Conservation (phyloP, 352 stramenopile genomes). For the Phytopythium aichiense region DNA sequence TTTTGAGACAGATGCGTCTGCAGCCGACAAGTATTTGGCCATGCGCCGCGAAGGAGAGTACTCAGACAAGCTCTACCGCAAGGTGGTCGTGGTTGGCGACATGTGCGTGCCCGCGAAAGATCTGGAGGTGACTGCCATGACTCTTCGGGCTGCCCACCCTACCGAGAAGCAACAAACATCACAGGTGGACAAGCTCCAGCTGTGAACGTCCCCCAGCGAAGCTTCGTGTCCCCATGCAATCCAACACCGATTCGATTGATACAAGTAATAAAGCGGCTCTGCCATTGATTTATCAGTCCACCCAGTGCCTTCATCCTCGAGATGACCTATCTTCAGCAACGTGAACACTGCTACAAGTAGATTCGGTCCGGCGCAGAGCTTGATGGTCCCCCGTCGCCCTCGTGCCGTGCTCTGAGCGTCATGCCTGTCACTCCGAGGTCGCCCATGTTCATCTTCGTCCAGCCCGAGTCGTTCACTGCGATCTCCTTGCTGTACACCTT, state of each 20-base stretch:
- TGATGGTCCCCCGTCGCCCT: too few species aligned
- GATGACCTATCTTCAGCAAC: too few species aligned
- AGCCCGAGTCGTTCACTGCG: background rate
- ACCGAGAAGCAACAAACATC: too few species aligned
- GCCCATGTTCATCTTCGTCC: background rate
- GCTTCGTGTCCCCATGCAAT: too few species aligned
- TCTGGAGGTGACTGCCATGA: background rate
- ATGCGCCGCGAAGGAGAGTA: conserved; percentile 13
- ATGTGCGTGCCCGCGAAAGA: background rate
- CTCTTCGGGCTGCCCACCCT: background rate
- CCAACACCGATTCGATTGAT: too few species aligned
- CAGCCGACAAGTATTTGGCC: conserved; percentile 20
- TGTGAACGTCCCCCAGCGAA: background rate
- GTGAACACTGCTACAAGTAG: background rate
- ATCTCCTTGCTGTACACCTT: conserved; percentile 29
- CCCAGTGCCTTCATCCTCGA: too few species aligned
- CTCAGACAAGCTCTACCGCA: background rate
- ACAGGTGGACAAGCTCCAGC: background rate
- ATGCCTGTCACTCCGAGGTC: conserved; percentile 19
- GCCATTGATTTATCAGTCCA: too few species aligned
- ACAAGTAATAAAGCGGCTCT: too few species aligned
- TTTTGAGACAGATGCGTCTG: conserved; percentile 21
- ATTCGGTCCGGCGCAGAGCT: too few species aligned
- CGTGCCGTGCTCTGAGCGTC: conserved; percentile 6
- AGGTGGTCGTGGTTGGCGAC: background rate